These are phyloP conservation scores for Phytomonas francai DNA, from an alignment of 208 protist species.

Conservation along the genomic window DNA sequence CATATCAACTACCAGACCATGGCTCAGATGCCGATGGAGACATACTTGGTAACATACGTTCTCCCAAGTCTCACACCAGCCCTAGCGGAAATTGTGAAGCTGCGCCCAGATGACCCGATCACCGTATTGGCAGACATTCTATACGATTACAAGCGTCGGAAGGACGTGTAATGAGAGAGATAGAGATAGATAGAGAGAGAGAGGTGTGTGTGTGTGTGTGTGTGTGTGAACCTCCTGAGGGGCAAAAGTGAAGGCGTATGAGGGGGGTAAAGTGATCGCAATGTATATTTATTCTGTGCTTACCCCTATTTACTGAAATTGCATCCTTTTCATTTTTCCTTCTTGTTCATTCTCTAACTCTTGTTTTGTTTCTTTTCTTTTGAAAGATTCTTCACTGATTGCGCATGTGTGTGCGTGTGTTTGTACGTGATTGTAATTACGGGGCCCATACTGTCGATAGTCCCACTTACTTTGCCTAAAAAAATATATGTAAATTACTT, in stretches of 20 bases:
- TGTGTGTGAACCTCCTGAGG: neutral
- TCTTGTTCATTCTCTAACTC: neutral
- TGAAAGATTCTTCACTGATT: no score
- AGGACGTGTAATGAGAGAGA: constrained; percentile 13
- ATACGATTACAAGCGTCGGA: constrained; percentile 71
- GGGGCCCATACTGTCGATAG: no score
- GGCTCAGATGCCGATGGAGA: constrained; percentile 55
- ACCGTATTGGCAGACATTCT: constrained; percentile 86
- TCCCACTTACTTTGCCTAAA: no score
- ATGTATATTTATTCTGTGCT: no score
- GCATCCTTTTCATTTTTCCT: constrained; percentile 9
- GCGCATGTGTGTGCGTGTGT: no score
- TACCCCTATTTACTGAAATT: neutral
- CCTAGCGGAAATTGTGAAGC: constrained; percentile 80
- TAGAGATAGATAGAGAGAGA: constrained; percentile 7
- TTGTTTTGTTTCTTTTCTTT: no score
- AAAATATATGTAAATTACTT: constrained; percentile 10
- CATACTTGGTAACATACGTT: constrained; percentile 91
- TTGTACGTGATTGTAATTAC: no score
- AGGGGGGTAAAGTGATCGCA: no score
- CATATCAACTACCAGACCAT: constrained; percentile 13
- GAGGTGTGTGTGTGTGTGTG: no score
- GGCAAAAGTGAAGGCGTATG: no score
- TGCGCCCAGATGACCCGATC: constrained; percentile 88
- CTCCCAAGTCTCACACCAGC: constrained; percentile 88